phyloP scores from a whole-genome alignment of 805 yeast genomes.

The Ogataea allantospora region DNA sequence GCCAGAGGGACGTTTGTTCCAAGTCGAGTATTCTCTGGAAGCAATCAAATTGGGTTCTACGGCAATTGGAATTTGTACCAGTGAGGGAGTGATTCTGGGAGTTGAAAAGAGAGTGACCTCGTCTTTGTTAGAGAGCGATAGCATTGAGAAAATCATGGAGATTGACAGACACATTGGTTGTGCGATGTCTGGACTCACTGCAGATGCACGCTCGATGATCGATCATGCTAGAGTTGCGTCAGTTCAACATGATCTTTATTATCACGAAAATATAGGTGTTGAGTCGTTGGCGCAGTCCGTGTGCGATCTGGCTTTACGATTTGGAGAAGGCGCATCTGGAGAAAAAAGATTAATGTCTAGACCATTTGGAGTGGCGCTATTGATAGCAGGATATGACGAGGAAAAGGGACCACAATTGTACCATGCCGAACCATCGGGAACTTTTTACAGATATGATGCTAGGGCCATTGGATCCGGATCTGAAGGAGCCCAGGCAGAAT shows the following conservation, averaged over 20 bases:
- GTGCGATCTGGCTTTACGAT: constrained; percentile 93
- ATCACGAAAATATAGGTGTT: constrained; percentile 88
- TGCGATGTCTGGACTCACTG: constrained; percentile 98
- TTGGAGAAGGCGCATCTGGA: constrained; percentile 96
- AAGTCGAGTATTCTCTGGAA: constrained; percentile 95
- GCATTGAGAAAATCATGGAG: constrained; percentile 95
- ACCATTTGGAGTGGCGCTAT: constrained; percentile 97
- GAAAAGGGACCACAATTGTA: constrained; percentile 94
- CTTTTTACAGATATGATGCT: constrained; percentile 95
- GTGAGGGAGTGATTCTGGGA: constrained; percentile 93
- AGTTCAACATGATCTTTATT: constrained; percentile 83
- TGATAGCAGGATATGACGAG: constrained; percentile 90
- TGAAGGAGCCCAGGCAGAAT: constrained; percentile 98
- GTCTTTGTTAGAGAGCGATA: constrained; percentile 81
- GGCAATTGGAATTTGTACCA: constrained; percentile 93
- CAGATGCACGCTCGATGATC: constrained; percentile 98
- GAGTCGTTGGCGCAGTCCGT: constrained; percentile 95
- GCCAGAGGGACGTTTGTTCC: constrained; percentile 97
- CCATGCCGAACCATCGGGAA: constrained; percentile 99
- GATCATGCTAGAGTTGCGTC: constrained; percentile 94
- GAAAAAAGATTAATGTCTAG: constrained; percentile 95
- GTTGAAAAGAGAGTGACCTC: constrained; percentile 98
- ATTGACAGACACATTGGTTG: constrained; percentile 93
- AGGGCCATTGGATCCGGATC: constrained; percentile 99
- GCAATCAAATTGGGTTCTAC: constrained; percentile 98